Base-by-base conservation (phyloP, 495 filamentous ascomycete species). In the Emericellopsis terricola region DNA sequence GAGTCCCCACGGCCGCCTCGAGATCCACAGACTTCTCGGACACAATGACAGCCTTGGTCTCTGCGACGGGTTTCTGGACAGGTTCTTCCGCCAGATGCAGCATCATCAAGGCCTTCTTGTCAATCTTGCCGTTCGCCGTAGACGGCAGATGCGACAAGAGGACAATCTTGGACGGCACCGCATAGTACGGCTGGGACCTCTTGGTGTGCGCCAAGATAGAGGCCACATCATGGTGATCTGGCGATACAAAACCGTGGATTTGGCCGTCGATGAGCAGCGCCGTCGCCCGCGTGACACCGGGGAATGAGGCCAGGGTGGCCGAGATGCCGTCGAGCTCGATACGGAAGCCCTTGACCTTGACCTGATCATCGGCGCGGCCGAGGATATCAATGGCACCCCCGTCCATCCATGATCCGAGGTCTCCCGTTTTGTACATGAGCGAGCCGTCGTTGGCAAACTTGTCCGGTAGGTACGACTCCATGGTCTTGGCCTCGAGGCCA, bases 321-420 rank as follows among this genome's bases (percentile, higher is more conserved):
- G 50, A 48, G 19, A 58, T 44, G 19, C 52, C 52, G 33, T 55
- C 53, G 3, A 59, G 51, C 29, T 59, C 55, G 8, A 59, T 47
- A n/a, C 55, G 46, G 37, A 56, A 55, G 5, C 55, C 55, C 15
- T 54, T 49, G 32, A 59, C 44, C 28, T 59, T 59, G 20, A 59
- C 51, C 31, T 59, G 55, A 15, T 59, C 51, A 33, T 59, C 55
- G 18, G 31, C 44, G 14, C 55, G 39, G 7, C 55, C 55, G 5
- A 50, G 38, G 6, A 39, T 47, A 33, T 52, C 43, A 4, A 59
- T 41, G 21, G 36, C 39, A 2, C 56, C 56, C 19, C 45, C 45
- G 2, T 38, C 34, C 14, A 50, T 45, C 56, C 53, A 57, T 4
- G 49, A 41, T 2, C 41, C 53, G 19, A 55, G 39, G 24, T 57